Evolutionary conservation across 208 protist species (phyloP).

Genomic region (Phytomonas sp.): DNA sequence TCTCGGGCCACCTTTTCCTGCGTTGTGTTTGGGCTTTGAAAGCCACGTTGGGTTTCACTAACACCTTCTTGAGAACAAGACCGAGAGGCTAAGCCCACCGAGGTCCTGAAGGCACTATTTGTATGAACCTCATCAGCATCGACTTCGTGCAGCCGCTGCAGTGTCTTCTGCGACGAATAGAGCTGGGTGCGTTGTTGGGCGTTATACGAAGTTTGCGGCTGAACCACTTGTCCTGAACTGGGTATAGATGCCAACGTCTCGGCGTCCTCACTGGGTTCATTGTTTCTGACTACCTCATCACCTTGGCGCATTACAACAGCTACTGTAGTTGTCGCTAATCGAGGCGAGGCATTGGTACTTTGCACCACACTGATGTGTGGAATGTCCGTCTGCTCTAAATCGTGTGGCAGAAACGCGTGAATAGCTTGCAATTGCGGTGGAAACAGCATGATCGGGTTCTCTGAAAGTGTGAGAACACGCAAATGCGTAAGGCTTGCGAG

Average conservation of each 20-base stretch:
- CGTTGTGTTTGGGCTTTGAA: not conserved
- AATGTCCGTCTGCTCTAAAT: constrained; percentile 30
- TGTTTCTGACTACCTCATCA: not conserved
- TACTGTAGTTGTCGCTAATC: not conserved
- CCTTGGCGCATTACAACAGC: not conserved
- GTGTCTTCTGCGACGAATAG: not conserved
- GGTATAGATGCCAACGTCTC: not conserved
- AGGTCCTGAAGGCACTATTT: not conserved
- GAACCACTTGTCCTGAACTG: not conserved
- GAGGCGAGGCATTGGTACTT: constrained; percentile 18
- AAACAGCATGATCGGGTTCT: constrained; percentile 54
- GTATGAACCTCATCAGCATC: not conserved
- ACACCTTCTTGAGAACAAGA: not conserved
- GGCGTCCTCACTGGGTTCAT: not conserved
- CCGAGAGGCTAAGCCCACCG: not conserved
- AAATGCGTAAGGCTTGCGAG: constrained; percentile 27
- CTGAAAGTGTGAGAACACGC: constrained; percentile 24
- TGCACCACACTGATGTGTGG: constrained; percentile 20
- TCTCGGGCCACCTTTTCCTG: not conserved
- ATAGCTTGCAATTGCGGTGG: constrained; percentile 26
- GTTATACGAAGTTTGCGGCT: not conserved
- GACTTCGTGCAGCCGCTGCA: not conserved
- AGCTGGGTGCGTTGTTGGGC: not conserved
- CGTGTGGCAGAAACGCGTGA: constrained; percentile 27
- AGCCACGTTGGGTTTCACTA: not conserved